phyloP scores from a whole-genome alignment of 2,329 filamentous ascomycete genomes.

The Beauveria medogensis region DNA sequence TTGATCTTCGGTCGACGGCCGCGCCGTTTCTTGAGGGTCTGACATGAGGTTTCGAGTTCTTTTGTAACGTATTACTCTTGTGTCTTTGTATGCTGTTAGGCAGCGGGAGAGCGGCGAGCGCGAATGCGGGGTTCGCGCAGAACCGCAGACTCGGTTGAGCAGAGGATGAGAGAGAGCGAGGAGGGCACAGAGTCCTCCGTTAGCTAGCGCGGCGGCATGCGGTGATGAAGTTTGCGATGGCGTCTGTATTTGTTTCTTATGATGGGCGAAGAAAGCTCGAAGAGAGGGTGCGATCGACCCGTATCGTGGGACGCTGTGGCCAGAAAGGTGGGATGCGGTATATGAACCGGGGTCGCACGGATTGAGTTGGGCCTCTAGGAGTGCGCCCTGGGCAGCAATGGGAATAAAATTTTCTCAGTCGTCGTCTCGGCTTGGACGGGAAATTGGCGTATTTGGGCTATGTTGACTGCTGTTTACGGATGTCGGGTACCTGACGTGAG shows the following conservation, averaged over 20 bases:
- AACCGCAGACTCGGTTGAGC: not conserved
- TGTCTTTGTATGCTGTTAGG: not conserved
- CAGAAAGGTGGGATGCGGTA: not conserved
- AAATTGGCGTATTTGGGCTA: not conserved
- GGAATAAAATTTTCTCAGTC: not conserved
- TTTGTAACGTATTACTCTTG: not conserved
- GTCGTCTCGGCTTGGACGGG: not conserved
- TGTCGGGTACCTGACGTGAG: not conserved
- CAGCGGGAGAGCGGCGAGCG: not conserved
- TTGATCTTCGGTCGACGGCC: not conserved
- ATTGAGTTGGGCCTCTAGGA: not conserved
- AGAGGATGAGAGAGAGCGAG: constrained; percentile 3
- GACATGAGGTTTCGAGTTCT: not conserved
- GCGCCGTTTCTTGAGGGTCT: not conserved
- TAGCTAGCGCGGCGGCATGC: constrained; percentile 10
- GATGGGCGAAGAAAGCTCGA: not conserved
- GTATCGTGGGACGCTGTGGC: not conserved
- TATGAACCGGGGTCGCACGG: not conserved
- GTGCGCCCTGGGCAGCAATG: not conserved
- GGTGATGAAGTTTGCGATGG: not conserved
- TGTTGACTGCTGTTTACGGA: not conserved
- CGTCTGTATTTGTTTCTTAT: not conserved
- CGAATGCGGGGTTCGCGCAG: not conserved
- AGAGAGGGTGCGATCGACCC: not conserved
- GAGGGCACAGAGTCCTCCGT: constrained; percentile 7